Base-by-base conservation (phyloP, 208 protist species). In the Leishmania tarentolae region DNA sequence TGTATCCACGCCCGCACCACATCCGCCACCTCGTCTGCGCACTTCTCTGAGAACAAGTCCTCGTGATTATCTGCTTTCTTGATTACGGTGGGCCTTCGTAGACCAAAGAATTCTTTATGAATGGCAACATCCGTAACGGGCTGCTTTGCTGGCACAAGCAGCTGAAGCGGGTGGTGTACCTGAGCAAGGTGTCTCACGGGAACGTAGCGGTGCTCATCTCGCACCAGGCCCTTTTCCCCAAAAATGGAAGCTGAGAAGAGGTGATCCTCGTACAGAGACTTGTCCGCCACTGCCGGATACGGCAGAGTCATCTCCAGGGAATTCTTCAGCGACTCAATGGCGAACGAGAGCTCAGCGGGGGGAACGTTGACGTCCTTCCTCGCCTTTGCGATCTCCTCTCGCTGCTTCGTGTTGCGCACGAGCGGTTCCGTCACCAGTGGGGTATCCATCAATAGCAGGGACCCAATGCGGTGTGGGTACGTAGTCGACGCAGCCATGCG, bases 341-440 rank as follows among this genome's bases (percentile, higher is more conserved):
- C 93, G 78, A 95, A 95, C 24, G 80, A 78, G 31, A 97, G 82
- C 76, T 91, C 88, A 28, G 80, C 76, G 15, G 76, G 80, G 0
- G 92, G 91, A 3, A 97, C 90, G 76, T 97, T 97, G 21, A 97
- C 90, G 77, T 97, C 93, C 31, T 87, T 37, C 85, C 85, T 84
- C 13, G 94, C 94, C 75, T 88, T 87, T 53, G 82, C 78, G 50
- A 97, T 90, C 63, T 95, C 92, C 59, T 83, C 78, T 3, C 94
- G 91, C 46, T 78, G 83, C 52, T 76, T 81, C 31, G 82, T 86
- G 83, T 95, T 94, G 35, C 81, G 83, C 79, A 96, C 75, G 61
- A 95, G 75, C 77, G 79, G 70, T 56, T 85, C 78, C n/a, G 91
- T 94, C 50, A 95, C 78, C 31, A 97, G 87, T 5, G 92, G 94